Percentiles rank a stretch among this genome's conserved stretches.
Evolutionary conservation across 148 eudicot species (phyloP).

Genomic region (Rhododendron henanense): DNA sequence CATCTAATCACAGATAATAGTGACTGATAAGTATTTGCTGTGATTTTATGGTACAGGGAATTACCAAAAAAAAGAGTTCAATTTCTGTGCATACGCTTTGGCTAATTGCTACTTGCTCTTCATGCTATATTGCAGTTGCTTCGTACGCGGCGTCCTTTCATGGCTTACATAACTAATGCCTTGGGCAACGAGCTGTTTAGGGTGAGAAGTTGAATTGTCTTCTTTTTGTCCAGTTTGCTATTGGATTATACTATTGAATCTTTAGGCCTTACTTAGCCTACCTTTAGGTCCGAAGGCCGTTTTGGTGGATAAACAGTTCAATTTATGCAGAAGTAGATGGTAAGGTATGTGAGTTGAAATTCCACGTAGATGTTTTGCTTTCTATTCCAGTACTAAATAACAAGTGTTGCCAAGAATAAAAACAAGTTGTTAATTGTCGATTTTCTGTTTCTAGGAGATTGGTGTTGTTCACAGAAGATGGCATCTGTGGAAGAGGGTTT

Average conservation of each 20-base stretch:
- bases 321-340: constrained; percentile 93
- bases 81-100: not conserved
- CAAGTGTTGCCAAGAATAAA: not conserved
- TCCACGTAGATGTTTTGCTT: not conserved
- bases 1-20: not conserved
- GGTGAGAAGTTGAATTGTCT: constrained; percentile 33
- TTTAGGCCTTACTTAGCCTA: constrained; percentile 21
- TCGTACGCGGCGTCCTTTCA: constrained; percentile 83
- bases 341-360: constrained; percentile 52
- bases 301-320: constrained; percentile 98
- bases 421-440: not conserved
- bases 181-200: constrained; percentile 77
- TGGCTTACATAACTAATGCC: constrained; percentile 78
- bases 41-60: not conserved
- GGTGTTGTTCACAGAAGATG: constrained; percentile 98
- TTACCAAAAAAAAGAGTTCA: not conserved
- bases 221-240: constrained; percentile 5
- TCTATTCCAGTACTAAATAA: not conserved
- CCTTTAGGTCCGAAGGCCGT: constrained; percentile 84
- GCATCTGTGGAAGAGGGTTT: constrained; percentile 99
- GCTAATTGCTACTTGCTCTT: constrained; percentile 13
- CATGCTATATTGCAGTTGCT: constrained; percentile 61
- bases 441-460: constrained; percentile 48
- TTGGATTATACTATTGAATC: constrained; percentile 1
- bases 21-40: not conserved